Percentiles rank a stretch among this genome's conserved stretches.
phyloP scores from a whole-genome alignment of 345 rosid genomes.

The Arabis hirsuta region DNA sequence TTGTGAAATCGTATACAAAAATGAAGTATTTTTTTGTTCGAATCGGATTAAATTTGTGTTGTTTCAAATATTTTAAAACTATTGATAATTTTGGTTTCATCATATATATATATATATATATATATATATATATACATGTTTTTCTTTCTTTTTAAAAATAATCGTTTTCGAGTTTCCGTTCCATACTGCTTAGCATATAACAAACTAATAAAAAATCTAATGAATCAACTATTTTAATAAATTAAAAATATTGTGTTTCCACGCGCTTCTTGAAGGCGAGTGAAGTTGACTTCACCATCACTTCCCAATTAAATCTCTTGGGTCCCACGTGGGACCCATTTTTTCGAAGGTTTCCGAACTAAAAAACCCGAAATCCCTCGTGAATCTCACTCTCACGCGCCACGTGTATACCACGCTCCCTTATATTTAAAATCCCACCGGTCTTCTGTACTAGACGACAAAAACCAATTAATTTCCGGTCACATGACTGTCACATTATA shows the following conservation, averaged over 20 bases:
- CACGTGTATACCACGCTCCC: conserved; percentile 28
- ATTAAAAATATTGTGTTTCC: not conserved
- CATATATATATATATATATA: too few species aligned
- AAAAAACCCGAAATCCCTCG: conserved; percentile 28
- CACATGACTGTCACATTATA: conserved; percentile 44
- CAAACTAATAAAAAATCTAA: too few species aligned
- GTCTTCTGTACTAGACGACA: conserved; percentile 30
- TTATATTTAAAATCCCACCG: not conserved
- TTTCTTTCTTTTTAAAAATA: too few species aligned
- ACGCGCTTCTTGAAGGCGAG: conserved; percentile 25
- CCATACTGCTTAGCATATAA: too few species aligned
- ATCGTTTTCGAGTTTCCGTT: too few species aligned
- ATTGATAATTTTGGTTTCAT: too few species aligned
- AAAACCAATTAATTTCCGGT: conserved; percentile 4
- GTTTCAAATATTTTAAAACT: too few species aligned
- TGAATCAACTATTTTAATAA: too few species aligned
- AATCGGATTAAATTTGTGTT: too few species aligned
- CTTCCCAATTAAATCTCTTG: conserved; percentile 26
- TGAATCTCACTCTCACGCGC: conserved; percentile 40
- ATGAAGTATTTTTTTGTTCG: too few species aligned
- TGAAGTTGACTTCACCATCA: conserved; percentile 36
- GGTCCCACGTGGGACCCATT: conserved; percentile 15
- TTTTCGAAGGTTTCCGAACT: not conserved
- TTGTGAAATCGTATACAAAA: too few species aligned
- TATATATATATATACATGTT: too few species aligned